Evolutionary conservation across 305 asterid genomes (phyloP), one percentile per base, ranked within the genome.

Genomic region (Fraxinus paxiana): DNA sequence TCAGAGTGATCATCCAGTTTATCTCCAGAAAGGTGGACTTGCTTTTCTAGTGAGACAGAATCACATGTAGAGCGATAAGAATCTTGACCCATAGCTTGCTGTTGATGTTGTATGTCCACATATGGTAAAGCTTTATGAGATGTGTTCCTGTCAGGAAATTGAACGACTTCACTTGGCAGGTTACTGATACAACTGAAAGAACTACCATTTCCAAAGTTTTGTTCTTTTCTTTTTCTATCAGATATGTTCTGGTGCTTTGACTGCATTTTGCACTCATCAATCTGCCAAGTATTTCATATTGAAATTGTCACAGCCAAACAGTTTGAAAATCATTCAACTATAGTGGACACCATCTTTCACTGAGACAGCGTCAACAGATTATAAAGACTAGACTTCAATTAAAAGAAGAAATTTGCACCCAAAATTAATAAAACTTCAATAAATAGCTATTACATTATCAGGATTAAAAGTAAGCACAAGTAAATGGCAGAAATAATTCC

Each of bases 51-150:
- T 18, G 87, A 72, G 37, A 75, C 81, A 30, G 83, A 70, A 84
- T 79, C 87, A 22, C 81, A 70, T 33, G 74, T 77, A 43, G 87
- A 82, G 76, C 83, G 83, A 78, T 77, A 86, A 31, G 89, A 78
- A 83, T 87, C 84, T 61, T 81, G 79, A 61, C 72, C 76, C 2
- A 75, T 33, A 38, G 82, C 70, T 22, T 79, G 80, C 72, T 78
- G 87, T 54, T 83, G 87, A 78, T 87, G 87, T 71, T 75, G 85
- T 78, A 77, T 65, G 82, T 85, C 86, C 73, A 79, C 82, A 30
- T 89, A 71, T 76, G 88, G 48, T 70, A 81, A 80, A 80, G 83
- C 84, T 84, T 84, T 82, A 43, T 74, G 73, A 81, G 91, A 79
- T 72, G 86, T 75, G 59, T 79, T 79, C 37, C 89, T 89, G 48